A percentile compares a stretch with the other conserved stretches of the same genome.
Evolutionary conservation across 768 basidiomycete species (phyloP).

Genomic region (Boletus rex-veris): DNA sequence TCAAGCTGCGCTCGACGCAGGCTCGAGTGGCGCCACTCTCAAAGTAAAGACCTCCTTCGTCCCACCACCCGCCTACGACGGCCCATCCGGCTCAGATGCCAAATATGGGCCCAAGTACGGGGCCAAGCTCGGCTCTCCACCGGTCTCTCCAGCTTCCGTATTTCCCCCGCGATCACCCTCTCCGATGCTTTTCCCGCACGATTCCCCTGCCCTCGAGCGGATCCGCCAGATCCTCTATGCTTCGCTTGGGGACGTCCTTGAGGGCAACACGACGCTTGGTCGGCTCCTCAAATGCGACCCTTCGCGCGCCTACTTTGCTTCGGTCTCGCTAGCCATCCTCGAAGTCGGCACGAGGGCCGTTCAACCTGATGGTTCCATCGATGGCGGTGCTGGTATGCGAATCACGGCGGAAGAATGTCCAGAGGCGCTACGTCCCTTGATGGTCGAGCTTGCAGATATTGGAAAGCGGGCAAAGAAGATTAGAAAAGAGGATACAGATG

Average conservation of each 20-base stretch:
- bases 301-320: slow-evolving; percentile 73
- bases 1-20: slow-evolving; percentile 75
- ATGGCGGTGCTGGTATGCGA: slow-evolving; percentile 47
- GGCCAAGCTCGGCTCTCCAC: slow-evolving; percentile 1
- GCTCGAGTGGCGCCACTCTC: slow-evolving; percentile 32
- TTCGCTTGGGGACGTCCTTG: slow-evolving; percentile 66
- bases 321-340: slow-evolving; percentile 70
- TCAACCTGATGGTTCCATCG: slow-evolving; percentile 45
- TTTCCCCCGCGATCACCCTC: slow-evolving; percentile 41
- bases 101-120: slow-evolving; percentile 5
- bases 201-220: slow-evolving; percentile 58
- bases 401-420: slow-evolving; percentile 65
- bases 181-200: slow-evolving; percentile 42
- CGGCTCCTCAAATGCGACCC: slow-evolving; percentile 58
- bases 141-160: slow-evolving; percentile 26
- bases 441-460: slow-evolving; percentile 58
- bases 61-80: slow-evolving; percentile 66
- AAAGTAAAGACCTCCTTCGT: slow-evolving; percentile 58
- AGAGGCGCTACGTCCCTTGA: slow-evolving; percentile 58
- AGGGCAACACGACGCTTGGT: slow-evolving; percentile 51
- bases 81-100: slow-evolving; percentile 18
- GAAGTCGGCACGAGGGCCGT: slow-evolving; percentile 55
- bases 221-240: slow-evolving; percentile 89
- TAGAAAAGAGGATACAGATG: slow-evolving; percentile 50
- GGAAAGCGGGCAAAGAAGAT: slow-evolving; percentile 48